phyloP scores from a whole-genome alignment of 2,329 filamentous ascomycete species.

The Fusarium verrucosum region DNA sequence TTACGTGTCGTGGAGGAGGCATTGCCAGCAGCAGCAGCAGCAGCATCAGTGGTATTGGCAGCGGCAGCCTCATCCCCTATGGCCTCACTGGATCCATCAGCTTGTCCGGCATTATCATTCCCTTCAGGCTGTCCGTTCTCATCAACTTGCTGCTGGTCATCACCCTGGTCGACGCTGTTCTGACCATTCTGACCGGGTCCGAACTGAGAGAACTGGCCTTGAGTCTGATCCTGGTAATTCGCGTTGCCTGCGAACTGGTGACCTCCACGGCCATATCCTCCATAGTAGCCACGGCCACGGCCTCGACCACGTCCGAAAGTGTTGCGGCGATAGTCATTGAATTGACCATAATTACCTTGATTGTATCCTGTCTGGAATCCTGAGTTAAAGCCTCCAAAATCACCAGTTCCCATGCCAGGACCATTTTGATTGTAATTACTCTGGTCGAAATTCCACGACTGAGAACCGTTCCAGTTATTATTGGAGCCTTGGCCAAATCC shows the following conservation, averaged over 20 bases:
- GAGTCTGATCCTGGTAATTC: constrained; percentile 51
- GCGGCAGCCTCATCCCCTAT: constrained; percentile 43
- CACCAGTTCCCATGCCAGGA: constrained; percentile 81
- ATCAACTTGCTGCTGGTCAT: constrained; percentile 48
- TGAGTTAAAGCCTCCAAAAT: constrained; percentile 81
- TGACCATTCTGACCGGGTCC: constrained; percentile 39
- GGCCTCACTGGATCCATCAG: constrained; percentile 44
- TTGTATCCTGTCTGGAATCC: constrained; percentile 81
- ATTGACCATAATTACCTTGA: constrained; percentile 85
- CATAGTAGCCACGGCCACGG: constrained; percentile 70
- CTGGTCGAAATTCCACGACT: constrained; percentile 85
- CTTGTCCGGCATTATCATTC: constrained; percentile 32
- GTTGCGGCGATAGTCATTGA: constrained; percentile 79
- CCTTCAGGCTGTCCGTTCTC: constrained; percentile 51
- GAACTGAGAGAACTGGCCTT: constrained; percentile 46
- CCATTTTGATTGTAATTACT: constrained; percentile 91
- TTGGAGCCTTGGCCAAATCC: constrained; percentile 70
- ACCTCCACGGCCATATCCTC: constrained; percentile 65
- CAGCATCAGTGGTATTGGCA: too few species aligned
- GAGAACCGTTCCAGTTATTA: constrained; percentile 83
- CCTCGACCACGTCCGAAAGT: constrained; percentile 74
- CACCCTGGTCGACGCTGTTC: constrained; percentile 28
- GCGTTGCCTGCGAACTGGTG: constrained; percentile 56
- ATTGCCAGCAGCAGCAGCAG: constrained; percentile 16
- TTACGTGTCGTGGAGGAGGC: constrained; percentile 36